Evolutionary conservation across 176 grass and related monocot genomes (phyloP).

Genomic region (Hsuehochloa calcarea): DNA sequence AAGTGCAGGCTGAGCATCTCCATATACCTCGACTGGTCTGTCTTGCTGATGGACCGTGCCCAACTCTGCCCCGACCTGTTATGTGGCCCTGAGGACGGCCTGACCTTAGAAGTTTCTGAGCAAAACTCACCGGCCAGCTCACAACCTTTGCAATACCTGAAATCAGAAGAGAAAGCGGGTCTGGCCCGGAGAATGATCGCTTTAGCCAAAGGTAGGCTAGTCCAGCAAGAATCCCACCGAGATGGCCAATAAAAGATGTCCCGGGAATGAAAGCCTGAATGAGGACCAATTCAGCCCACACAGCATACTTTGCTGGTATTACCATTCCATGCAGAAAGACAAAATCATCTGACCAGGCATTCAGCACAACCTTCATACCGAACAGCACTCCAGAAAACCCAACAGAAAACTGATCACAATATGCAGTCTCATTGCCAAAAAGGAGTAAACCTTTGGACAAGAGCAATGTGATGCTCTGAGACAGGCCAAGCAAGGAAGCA

Average conservation of each 20-base stretch:
- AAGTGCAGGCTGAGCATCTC: constrained; percentile 83
- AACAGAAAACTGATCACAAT: constrained; percentile 63
- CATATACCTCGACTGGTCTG: constrained; percentile 33
- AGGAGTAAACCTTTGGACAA: constrained; percentile 62
- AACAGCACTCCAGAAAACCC: constrained; percentile 95
- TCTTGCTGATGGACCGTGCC: constrained; percentile 20
- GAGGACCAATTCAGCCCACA: constrained; percentile 84
- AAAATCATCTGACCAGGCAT: constrained; percentile 53
- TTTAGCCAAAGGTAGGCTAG: constrained; percentile 68
- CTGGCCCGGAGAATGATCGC: constrained; percentile 41
- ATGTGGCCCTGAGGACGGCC: constrained; percentile 6
- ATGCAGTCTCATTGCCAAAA: constrained; percentile 45
- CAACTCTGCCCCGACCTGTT: constrained; percentile 48
- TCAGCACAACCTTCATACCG: constrained; percentile 88
- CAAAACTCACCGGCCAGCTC: constrained; percentile 73
- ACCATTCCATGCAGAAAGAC: constrained; percentile 65
- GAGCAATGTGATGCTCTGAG: constrained; percentile 73
- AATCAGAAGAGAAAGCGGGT: constrained; percentile 51
- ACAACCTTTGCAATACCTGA: constrained; percentile 45
- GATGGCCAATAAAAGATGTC: constrained; percentile 76
- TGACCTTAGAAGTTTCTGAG: constrained; percentile 33
- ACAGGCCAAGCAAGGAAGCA: constrained; percentile 59
- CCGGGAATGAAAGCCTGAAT: constrained; percentile 85
- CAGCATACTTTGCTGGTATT: constrained; percentile 73
- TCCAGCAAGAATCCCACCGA: constrained; percentile 83